Base-by-base conservation (phyloP, 805 yeast species). In the Ogataea pini region DNA sequence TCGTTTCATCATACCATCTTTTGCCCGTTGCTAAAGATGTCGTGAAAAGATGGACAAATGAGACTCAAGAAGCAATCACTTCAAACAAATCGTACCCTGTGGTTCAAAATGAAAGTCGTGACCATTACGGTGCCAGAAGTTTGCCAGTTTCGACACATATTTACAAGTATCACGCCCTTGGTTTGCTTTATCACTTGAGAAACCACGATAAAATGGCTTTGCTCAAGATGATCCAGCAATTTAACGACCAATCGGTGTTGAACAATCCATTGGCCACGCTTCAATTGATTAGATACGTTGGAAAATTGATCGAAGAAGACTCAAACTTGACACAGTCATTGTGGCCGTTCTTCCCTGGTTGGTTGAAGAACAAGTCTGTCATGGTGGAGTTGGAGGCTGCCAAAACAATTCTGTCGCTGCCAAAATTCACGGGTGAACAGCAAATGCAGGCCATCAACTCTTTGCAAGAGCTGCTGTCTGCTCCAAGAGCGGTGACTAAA, bases 101-200 rank as follows among this genome's bases (percentile, higher is more conserved):
- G 27, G 68, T 70, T 49, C 82, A 76, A 60, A 78, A 74, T 58
- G 72, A 75, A 49, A 69, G 73, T 42, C 83, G 79, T 56, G 84
- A 78, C 53, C 79, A 73, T 57, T 83, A 80, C 60, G 83, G 82
- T 29, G 58, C 68, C 51, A 72, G 77, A 46, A 77, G 76, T 48
- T 67, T 78, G 51, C 86, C 92, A 43, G 73, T 82, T 14, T 82
- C 92, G 37, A 81, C 95, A 17, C 83, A 78, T 68, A 85, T 89
- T 76, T 79, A 96, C 50, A 98, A 94, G 73, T 94, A 92, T 71
- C 98, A 94, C 68, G 97, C 99, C 2, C 75, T 94, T 57, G 97
- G 97, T 19, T 77, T 94, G 59, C 72, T 95, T 58, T 91, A 90
- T 67, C 86, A 87, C 59, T 77, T 94, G 68, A 82, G 95, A 67